A percentile compares a stretch with the other conserved stretches of the same genome.
These are phyloP conservation scores for Cantharellus cinnabarinus DNA, from an alignment of 768 basidiomycete species.

Conservation along the genomic window DNA sequence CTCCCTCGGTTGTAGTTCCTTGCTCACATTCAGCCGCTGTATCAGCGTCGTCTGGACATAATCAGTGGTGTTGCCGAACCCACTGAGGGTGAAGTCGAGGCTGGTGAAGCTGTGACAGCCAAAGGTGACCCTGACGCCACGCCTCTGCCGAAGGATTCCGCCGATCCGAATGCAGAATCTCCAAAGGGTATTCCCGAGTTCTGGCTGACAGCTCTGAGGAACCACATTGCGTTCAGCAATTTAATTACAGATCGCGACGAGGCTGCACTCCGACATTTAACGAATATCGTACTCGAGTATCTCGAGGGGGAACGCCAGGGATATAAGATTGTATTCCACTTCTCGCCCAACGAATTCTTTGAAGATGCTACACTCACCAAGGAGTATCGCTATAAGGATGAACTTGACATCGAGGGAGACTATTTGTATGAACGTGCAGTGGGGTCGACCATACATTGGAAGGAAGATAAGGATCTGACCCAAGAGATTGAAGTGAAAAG, in stretches of 20 bases:
- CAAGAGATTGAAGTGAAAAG: slow-evolving; percentile 98
- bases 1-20: slow-evolving; percentile 18
- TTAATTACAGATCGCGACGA: slow-evolving; percentile 88
- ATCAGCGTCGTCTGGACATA: slow-evolving; percentile 69
- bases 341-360: slow-evolving; percentile 71
- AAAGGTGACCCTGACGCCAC: slow-evolving; percentile 40
- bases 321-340: slow-evolving; percentile 76
- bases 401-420: slow-evolving; percentile 90
- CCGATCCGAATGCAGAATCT: slow-evolving; percentile 14
- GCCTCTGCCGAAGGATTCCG: slow-evolving; percentile 10
- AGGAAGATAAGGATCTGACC: slow-evolving; percentile 94
- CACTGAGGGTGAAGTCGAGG: slow-evolving; percentile 61
- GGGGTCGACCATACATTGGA: slow-evolving; percentile 88
- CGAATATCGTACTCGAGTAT: slow-evolving; percentile 65
- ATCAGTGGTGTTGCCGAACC: slow-evolving; percentile 57
- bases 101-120: slow-evolving; percentile 48
- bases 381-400: slow-evolving; percentile 78
- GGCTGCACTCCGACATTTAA: slow-evolving; percentile 58
- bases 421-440: slow-evolving; percentile 90
- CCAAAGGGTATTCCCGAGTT: slow-evolving; percentile 68
- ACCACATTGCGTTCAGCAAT: slow-evolving; percentile 69
- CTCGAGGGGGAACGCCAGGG: slow-evolving; percentile 31
- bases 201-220: slow-evolving; percentile 92
- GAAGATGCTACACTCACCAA: slow-evolving; percentile 68
- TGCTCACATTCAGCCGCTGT: slow-evolving; percentile 39